These are phyloP conservation scores for Camillea tinctor DNA, from an alignment of 2,329 filamentous ascomycete species.

Conservation along the genomic window DNA sequence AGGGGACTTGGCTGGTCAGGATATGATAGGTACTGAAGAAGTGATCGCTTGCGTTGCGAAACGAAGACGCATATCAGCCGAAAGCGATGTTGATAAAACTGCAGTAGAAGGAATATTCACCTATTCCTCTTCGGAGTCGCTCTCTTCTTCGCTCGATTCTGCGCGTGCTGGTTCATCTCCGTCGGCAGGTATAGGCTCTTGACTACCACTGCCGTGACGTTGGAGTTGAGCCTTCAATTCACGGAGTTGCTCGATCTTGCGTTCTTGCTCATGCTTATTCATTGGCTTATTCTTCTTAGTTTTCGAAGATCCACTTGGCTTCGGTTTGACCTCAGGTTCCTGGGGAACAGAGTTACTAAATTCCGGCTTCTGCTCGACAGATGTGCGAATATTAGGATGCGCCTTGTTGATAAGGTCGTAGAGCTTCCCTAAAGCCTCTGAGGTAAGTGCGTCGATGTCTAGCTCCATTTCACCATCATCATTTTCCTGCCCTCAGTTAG, in stretches of 20 bases:
- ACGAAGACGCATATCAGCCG: not conserved
- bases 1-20: not conserved
- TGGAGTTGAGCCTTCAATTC: constrained; percentile 55
- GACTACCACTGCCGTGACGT: constrained; percentile 45
- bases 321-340: constrained; percentile 24
- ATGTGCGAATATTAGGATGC: constrained; percentile 37
- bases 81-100: too few species aligned
- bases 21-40: not conserved
- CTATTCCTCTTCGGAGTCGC: constrained; percentile 33
- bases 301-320: constrained; percentile 43
- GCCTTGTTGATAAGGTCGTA: constrained; percentile 43
- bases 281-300: constrained; percentile 76
- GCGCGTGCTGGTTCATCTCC: constrained; percentile 21
- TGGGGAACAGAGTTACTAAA: constrained; percentile 24
- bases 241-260: constrained; percentile 62
- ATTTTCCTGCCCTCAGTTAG: constrained; percentile 47
- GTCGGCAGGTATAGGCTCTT: constrained; percentile 29
- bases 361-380: constrained; percentile 34
- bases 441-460: constrained; percentile 57
- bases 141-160: constrained; percentile 29
- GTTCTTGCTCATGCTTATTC: constrained; percentile 70
- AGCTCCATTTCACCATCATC: constrained; percentile 59
- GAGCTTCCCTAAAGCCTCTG: constrained; percentile 53
- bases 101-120: not conserved
- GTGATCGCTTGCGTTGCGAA: not conserved